Evolutionary conservation across 352 stramenopile species (phyloP), one percentile per base, ranked within the genome.

Genomic region (Globisporangium viniferum): DNA sequence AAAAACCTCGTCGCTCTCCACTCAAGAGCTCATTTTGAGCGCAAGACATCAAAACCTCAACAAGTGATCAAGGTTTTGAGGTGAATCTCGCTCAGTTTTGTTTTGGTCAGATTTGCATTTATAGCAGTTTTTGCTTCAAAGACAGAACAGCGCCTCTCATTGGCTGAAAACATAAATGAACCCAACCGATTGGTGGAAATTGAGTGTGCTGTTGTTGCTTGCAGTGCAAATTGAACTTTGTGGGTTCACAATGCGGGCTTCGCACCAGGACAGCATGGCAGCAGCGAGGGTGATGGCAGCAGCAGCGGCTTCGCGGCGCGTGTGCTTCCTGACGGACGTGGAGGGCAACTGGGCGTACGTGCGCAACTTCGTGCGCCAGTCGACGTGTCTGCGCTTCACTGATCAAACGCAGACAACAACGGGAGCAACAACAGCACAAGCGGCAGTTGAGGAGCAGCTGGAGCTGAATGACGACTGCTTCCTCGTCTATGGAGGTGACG

Each of bases 401-500:
- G 49, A 62, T 36, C 56, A 62, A 35, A 4, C 44, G 48, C 54
- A 63, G 8, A 44, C 22, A 4, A 5, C 41, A 39, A 10, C 22
- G n/a, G 33, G 5, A 2, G 8, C 9, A 20, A 14, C 14, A n/a
- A 14, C 14, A n/a, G 63, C 20, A 18, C 58, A 67, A 31, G 68
- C 73, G 53, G 73, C 61, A 29, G 20, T 41, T 46, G 69, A 80
- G 41, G 76, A 78, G 48, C 71, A 81, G 27, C 68, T 95, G 59
- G 80, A 86, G 67, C 75, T 95, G 31, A 46, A 71, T 5, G 84
- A 92, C 49, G 82, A 88, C 72, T 93, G 74, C 61, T 68, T 93
- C 63, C 82, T 98, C 60, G 83, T 98, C 27, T 98, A 92, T 68
- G 92, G 94, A 46, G 94, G 94, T 46, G 93, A 98, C 66, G 84